phyloP scores from a whole-genome alignment of 2,329 filamentous ascomycete species.

The Cercospora sp. region DNA sequence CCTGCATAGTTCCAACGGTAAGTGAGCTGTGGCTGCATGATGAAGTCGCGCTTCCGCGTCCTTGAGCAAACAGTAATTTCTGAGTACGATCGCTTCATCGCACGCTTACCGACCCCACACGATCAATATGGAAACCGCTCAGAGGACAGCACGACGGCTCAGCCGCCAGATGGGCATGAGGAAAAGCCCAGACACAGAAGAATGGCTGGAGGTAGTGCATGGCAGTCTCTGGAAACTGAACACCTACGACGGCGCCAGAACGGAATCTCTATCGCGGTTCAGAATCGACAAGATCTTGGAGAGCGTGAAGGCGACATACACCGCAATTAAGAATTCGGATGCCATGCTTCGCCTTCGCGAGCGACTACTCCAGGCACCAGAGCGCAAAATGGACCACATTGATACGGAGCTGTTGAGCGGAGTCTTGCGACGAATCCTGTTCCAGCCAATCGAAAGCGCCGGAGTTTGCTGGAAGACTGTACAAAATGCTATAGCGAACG shows the following conservation, averaged over 20 bases:
- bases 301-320: background rate
- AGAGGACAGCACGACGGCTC: background rate
- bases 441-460: background rate
- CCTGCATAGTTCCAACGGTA: background rate
- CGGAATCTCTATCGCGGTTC: background rate
- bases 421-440: conserved; percentile 2
- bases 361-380: conserved; percentile 3
- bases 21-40: background rate
- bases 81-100: background rate
- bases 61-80: background rate
- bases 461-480: background rate
- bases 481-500: background rate
- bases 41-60: background rate
- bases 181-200: background rate
- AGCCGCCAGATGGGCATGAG: background rate
- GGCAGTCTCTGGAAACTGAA: background rate
- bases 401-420: background rate
- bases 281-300: background rate
- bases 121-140: background rate
- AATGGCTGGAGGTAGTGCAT: background rate
- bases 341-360: background rate
- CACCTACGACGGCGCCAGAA: background rate
- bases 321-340: background rate
- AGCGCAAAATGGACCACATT: background rate
- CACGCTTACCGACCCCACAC: background rate